Evolutionary conservation across 2,329 filamentous ascomycete species (phyloP), one percentile per base, ranked within the genome.

Genomic region (Neonectria faginata): DNA sequence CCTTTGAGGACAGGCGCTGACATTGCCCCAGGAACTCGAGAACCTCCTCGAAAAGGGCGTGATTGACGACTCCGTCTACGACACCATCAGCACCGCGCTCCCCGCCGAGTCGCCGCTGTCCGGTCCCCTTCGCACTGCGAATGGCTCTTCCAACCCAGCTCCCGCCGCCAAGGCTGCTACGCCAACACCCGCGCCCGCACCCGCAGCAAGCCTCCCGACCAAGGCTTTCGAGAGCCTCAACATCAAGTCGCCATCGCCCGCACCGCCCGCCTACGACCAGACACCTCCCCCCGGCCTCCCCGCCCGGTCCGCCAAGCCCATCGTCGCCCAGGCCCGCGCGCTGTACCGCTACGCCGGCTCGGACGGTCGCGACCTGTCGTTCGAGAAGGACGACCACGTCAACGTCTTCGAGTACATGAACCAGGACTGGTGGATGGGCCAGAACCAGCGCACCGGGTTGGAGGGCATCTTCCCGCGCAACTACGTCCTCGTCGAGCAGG

Each of bases 391-490:
- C 76, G 95, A 98, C 81, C 85, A 86, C 68, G 85, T 98, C 71
- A 86, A 88, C 64, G 92, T 98, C 22, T 88, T 89, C 70, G 93
- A 97, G 81, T 94, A 97, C 83, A 96, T 97, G 91, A 98, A 98
- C 80, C 89, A 90, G 67, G 94, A 98, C 80, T 98, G 95, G 95
- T 97, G 94, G 93, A 91, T 93, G 85, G 95, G 95, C 71, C 88
- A 88, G 72, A 97, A 97, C 80, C 84, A 91, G 75, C 89, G 93
- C 57, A 97, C 94, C 9, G 91, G 91, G 60, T 82, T 88, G 70
- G 93, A 97, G 81, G 95, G 95, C 73, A 97, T 98, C 78, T 98
- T 98, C 86, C 95, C 95, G n/a, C 88, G 91, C 72, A 93, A 88
- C 78, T 98, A 98, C 77, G 94, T 97, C 67, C 83, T 92, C 56